Evolutionary conservation across 2,329 filamentous ascomycete species (phyloP).

Genomic region (Aspergillus pseudoviridinutans): DNA sequence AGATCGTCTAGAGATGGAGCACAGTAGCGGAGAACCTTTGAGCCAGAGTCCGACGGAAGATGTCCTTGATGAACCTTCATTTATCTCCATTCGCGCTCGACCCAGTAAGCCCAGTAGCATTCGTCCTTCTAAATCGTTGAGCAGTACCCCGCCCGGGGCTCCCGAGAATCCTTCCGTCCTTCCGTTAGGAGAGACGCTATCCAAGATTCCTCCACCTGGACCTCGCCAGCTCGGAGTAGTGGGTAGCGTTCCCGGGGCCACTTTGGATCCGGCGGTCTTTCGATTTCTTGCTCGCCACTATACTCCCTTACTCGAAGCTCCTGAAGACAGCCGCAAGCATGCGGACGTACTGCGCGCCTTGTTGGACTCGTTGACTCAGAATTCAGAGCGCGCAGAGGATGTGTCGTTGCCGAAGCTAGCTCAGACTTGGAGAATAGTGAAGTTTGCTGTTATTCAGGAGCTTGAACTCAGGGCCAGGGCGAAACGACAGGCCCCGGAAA

Average conservation of each 20-base stretch:
- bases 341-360: constrained; percentile 29
- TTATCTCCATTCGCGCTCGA: constrained; percentile 47
- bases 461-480: constrained; percentile 40
- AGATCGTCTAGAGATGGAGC: constrained; percentile 38
- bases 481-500: constrained; percentile 20
- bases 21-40: constrained; percentile 45
- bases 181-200: constrained; percentile 49
- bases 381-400: constrained; percentile 51
- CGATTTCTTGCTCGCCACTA: constrained; percentile 43
- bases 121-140: constrained; percentile 50
- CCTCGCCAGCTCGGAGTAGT: constrained; percentile 48
- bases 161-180: constrained; percentile 46
- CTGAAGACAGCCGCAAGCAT: constrained; percentile 18
- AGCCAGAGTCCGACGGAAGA: constrained; percentile 55
- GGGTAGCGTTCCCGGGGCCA: constrained; percentile 46
- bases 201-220: constrained; percentile 37
- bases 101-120: constrained; percentile 45
- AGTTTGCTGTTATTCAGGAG: constrained; percentile 48
- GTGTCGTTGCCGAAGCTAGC: constrained; percentile 50
- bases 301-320: constrained; percentile 32
- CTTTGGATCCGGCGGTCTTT: constrained; percentile 39
- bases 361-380: constrained; percentile 48
- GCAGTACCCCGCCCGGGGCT: constrained; percentile 50
- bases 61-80: constrained; percentile 52
- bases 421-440: constrained; percentile 57